Conservation (phyloP, 2,329 filamentous ascomycete genomes). For the Paracoccidioides brasiliensis region DNA sequence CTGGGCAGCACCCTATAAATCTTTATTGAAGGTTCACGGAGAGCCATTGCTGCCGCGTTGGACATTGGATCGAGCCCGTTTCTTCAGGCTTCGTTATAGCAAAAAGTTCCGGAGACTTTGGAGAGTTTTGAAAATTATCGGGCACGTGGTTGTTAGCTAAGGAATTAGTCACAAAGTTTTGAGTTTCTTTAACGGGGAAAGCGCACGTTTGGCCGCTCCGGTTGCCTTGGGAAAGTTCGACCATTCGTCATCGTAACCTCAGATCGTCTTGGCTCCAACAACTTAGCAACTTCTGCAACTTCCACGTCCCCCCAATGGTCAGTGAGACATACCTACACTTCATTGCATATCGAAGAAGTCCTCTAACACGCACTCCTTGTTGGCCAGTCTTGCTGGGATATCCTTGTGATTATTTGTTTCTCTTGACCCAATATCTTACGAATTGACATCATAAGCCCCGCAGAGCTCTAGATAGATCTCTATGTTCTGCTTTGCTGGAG, state of each 20-base stretch:
- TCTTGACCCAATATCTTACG: background rate
- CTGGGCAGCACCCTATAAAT: slow-evolving; percentile 27
- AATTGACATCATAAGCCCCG: background rate
- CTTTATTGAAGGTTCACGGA: slow-evolving; percentile 27
- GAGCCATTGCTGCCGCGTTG: slow-evolving; percentile 22
- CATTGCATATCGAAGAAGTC: background rate
- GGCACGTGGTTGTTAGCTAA: slow-evolving; percentile 4
- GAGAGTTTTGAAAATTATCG: slow-evolving; percentile 3
- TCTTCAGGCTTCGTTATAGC: background rate
- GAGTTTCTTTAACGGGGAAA: background rate
- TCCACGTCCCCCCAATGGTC: too few relatives aligned
- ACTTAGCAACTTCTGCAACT: too few relatives aligned
- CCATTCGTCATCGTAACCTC: too few relatives aligned
- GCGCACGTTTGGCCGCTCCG: background rate
- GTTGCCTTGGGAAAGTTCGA: too few relatives aligned
- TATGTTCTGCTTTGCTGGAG: background rate
- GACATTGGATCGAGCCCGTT: background rate
- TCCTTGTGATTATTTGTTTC: background rate
- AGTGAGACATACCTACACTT: background rate
- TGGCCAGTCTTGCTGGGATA: background rate
- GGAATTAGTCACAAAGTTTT: too few relatives aligned
- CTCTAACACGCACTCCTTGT: too few relatives aligned
- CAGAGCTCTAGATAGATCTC: background rate
- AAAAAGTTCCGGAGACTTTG: slow-evolving; percentile 1
- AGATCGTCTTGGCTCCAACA: too few relatives aligned